Evolutionary conservation across 768 basidiomycete species (phyloP), one percentile per base, ranked within the genome.

Genomic region (Suillus cothurnatus): DNA sequence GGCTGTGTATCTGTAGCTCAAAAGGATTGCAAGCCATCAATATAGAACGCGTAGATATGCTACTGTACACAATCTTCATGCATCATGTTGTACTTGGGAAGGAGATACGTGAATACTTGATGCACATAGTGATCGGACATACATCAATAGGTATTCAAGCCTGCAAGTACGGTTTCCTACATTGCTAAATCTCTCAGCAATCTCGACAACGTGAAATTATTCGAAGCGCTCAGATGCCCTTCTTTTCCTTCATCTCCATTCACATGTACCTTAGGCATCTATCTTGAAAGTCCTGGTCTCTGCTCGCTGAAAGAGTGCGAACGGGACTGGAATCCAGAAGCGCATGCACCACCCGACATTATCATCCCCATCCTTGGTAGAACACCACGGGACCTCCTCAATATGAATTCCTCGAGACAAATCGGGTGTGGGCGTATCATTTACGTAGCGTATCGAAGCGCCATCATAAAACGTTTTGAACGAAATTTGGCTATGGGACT

Each of bases 241-340:
- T 49, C 47, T 49, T 49, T 66, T 14, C 74, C 36, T 32, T 32
- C 47, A 2, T 32, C 23, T 26, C 28, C 78, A 57, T 72, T 71
- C 47, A 84, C 70, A 72, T 78, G 78, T 12, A 82, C 74, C n/a
- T 70, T 70, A n/a, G 17, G 79, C 77, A 6, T 72, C 69, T 26
- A 86, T 63, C 41, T 71, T 71, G 69, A 86, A 86, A 53, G 75
- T 71, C 23, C 82, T 74, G 56, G 81, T 81, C 66, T 85, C 85
- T 61, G 76, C 74, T 73, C 80, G 81, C 41, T 76, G 73, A 65
- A 86, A 85, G 31, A 86, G 66, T 21, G 72, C 66, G 7, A 81
- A 76, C 12, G 84, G 84, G 39, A 86, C 73, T 0, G 85, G 85
- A 14, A 84, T 75, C 70, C 47, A 49, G 47, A 49, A 49, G n/a